Percentiles rank a stretch among this genome's conserved stretches.
These are phyloP conservation scores for Quercus cerris DNA, from an alignment of 306 rosid genomes.

Conservation along the genomic window DNA sequence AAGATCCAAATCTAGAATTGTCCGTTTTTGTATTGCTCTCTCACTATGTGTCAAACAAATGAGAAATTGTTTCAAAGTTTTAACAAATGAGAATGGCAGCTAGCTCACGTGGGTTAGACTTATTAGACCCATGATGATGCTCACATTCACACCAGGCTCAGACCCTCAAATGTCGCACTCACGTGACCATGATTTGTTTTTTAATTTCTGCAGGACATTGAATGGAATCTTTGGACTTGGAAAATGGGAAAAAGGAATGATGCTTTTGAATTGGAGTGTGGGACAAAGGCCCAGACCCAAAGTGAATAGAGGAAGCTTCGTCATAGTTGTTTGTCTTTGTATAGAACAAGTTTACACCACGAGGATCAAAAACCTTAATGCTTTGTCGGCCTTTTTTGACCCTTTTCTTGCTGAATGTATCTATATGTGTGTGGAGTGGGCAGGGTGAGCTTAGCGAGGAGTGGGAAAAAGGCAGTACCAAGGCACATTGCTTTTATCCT, in stretches of 20 bases:
- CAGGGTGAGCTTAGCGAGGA: conserved; percentile 2
- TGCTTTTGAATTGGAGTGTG: not conserved
- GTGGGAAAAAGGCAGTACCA: conserved; percentile 3
- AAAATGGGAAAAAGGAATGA: not conserved
- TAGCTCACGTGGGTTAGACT: not conserved
- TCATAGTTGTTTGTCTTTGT: not conserved
- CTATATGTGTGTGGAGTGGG: too few species aligned
- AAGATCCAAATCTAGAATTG: not conserved
- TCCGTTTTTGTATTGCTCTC: too few species aligned
- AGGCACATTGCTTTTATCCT: not conserved
- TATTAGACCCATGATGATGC: not conserved
- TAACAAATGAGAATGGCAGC: too few species aligned
- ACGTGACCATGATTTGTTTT: not conserved
- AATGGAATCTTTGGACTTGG: conserved; percentile 1
- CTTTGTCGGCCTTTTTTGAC: too few species aligned
- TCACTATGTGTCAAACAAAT: not conserved
- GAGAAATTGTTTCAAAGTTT: too few species aligned
- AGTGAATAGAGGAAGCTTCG: not conserved
- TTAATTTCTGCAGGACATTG: conserved; percentile 25
- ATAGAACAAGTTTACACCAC: not conserved
- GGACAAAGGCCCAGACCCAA: not conserved
- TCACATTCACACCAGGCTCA: not conserved
- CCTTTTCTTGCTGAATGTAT: not conserved
- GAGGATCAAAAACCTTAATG: not conserved
- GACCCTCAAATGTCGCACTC: conserved; percentile 1